phyloP scores from a whole-genome alignment of 139 green algal genomes.

The Closterium sp. region DNA sequence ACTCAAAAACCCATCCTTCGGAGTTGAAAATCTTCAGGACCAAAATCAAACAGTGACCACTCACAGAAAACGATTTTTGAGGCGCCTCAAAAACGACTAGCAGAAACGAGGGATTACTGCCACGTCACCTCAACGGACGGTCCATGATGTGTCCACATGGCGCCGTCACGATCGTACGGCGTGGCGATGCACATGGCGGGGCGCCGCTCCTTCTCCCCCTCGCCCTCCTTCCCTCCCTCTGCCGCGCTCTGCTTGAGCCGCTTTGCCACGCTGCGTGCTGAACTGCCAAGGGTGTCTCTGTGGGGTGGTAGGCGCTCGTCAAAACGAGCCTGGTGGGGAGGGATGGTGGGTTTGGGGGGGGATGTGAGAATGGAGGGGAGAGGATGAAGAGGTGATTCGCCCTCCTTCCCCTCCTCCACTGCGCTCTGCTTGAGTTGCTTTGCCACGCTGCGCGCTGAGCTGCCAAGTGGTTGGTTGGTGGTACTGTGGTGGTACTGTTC shows the following conservation, averaged over 20 bases:
- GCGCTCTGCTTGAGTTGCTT: too few relatives aligned
- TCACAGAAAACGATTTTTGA: too few relatives aligned
- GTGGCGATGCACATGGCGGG: conserved; percentile 42
- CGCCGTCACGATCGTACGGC: conserved; percentile 34
- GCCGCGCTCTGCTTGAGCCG: not conserved
- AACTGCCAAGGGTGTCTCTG: not conserved
- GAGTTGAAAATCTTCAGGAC: too few relatives aligned
- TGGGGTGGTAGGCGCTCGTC: not conserved
- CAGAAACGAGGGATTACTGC: not conserved
- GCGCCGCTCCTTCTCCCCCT: not conserved
- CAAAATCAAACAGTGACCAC: too few relatives aligned
- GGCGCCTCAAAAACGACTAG: too few relatives aligned
- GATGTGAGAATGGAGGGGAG: not conserved
- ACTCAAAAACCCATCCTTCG: too few relatives aligned
- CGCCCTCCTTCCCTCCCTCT: not conserved
- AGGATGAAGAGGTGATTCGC: not conserved
- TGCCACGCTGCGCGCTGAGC: not conserved
- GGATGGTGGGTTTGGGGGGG: not conserved
- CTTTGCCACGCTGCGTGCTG: not conserved
- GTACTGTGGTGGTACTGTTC: too few relatives aligned
- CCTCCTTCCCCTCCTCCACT: too few relatives aligned
- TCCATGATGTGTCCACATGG: conserved; percentile 18
- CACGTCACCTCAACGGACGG: conserved; percentile 22
- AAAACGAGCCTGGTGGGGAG: not conserved
- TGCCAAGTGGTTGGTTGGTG: not conserved